Base-by-base conservation (phyloP, 495 filamentous ascomycete species). In the Talaromyces nanjingensis region DNA sequence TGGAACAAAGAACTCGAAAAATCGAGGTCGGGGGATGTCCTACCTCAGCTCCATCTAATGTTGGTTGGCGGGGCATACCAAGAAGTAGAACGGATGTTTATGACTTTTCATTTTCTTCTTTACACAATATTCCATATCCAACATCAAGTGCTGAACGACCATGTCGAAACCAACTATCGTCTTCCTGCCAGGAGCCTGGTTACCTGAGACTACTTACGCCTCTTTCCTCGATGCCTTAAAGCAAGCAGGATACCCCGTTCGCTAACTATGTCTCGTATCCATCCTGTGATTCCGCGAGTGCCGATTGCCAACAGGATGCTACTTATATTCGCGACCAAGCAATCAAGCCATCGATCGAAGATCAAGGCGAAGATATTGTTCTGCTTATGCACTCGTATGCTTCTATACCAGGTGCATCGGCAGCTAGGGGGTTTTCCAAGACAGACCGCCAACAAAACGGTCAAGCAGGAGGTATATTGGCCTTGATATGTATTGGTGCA, bases 321-420 rank as follows among this genome's bases (percentile, higher is more conserved):
- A 59, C 66, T 7, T 66, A 56, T 27, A 68, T 76, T 14, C 59
- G 34, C 22, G 53, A 66, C 12, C n/a, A 60, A 27, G 60, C 31
- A 18, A 52, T 62, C 29, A 29, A 54, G 25, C 45, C 60, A 31
- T 25, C 72, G 6, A 65, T 75, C 0, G 72, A 71, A 37, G 65
- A 69, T 7, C 65, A 64, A 29, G 71, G 73, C 31, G 64, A 64
- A 58, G 71, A 75, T 24, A 65, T 74, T 6, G 56, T 72, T 11
- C 60, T 75, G 1, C 27, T 75, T 7, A 65, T 74, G 65, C 74
- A 76, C 59, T 75, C 73, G 1, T 76, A 76, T 54, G 72, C 66
- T 0, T 69, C 71, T 4, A 71, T 74, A 64, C 71, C 70, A 12
- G 73, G 73, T 1, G 64, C 69, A 1, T 68, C 68, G 4, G 73